Conservation (phyloP, 108 stramenopile genomes). For the Pseudonitzschia pungens region DNA sequence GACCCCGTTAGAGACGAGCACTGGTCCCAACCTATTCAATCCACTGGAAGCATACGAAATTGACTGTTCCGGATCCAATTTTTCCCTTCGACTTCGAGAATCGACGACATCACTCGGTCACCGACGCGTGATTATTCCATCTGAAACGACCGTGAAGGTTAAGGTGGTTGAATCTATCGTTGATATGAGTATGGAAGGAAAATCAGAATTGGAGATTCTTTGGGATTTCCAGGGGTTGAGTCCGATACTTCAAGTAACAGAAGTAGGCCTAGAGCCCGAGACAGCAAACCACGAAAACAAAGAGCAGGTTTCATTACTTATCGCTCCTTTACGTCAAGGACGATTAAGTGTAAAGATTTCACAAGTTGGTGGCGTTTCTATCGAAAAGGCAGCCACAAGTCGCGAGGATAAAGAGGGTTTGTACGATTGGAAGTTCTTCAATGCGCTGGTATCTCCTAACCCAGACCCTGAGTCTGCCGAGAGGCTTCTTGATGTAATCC, state of each 20-base stretch:
- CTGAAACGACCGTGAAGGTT: constrained; percentile 70
- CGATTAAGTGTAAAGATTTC: constrained; percentile 79
- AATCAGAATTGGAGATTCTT: constrained; percentile 72
- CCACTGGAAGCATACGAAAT: constrained; percentile 90
- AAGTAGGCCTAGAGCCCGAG: constrained; percentile 66
- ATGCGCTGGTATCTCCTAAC: constrained; percentile 68
- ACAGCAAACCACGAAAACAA: constrained; percentile 73
- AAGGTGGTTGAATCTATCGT: constrained; percentile 72
- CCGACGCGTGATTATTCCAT: constrained; percentile 77
- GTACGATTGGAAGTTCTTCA: constrained; percentile 90
- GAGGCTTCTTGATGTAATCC: constrained; percentile 71
- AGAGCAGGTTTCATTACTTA: constrained; percentile 70
- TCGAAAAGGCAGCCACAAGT: constrained; percentile 76
- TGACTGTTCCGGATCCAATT: constrained; percentile 70
- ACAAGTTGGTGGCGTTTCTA: constrained; percentile 80
- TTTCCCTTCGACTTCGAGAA: constrained; percentile 72
- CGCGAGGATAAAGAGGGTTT: constrained; percentile 81
- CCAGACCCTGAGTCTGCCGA: constrained; percentile 76
- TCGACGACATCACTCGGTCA: constrained; percentile 73
- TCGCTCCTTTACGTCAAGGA: constrained; percentile 81
- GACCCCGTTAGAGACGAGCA: constrained; percentile 27
- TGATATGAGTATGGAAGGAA: constrained; percentile 84
- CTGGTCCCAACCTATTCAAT: constrained; percentile 75
- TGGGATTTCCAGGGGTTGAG: constrained; percentile 89
- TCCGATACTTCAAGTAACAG: constrained; percentile 79